Evolutionary conservation across 352 stramenopile genomes (phyloP).

Genomic region (Thalassiosira exigua): DNA sequence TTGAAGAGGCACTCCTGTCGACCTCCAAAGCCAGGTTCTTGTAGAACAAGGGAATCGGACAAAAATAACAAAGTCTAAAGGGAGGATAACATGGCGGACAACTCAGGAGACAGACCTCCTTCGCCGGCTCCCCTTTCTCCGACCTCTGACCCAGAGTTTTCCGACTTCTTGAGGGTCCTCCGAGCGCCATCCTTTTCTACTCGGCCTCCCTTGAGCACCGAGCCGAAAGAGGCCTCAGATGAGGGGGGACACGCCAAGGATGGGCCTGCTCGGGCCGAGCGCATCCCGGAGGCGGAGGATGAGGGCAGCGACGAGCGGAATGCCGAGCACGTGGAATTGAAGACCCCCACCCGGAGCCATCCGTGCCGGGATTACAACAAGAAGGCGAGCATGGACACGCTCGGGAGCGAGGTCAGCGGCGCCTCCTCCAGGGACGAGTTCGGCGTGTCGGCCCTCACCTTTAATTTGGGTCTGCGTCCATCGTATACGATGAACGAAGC

Average conservation of each 20-base stretch:
- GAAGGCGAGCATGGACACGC: not conserved
- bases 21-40: no score
- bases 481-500: not conserved
- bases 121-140: no score
- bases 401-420: not conserved
- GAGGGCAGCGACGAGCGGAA: not conserved
- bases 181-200: no score
- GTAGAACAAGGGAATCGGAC: no score
- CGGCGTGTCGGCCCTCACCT: not conserved
- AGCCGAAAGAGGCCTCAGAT: not conserved
- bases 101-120: no score
- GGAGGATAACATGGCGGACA: no score
- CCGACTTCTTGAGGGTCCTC: no score
- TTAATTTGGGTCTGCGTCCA: not conserved
- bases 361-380: not conserved
- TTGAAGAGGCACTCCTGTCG: no score
- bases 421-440: not conserved
- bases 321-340: not conserved
- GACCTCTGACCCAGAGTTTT: no score
- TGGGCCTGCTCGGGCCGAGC: no score
- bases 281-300: not conserved
- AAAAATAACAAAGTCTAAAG: no score
- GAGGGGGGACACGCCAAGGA: not conserved
- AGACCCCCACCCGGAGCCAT: not conserved
- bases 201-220: not conserved